These are phyloP conservation scores for Sorghum bicolor DNA, from an alignment of 176 grass and related monocot genomes.

Conservation along the genomic window DNA sequence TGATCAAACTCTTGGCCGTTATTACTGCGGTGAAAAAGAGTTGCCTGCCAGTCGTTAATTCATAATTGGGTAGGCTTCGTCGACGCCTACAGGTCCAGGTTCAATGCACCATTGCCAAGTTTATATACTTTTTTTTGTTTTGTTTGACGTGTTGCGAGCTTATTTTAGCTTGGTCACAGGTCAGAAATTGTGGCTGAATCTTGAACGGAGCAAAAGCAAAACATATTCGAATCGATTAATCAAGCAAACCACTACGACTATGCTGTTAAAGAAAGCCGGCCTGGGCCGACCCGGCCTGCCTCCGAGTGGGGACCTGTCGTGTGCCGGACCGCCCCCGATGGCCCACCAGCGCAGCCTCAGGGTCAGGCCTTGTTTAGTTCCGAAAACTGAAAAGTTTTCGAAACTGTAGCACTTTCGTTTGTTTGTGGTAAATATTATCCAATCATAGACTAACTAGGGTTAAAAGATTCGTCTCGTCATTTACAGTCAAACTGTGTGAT, in stretches of 20 bases:
- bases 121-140: not conserved
- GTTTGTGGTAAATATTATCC: too few species aligned
- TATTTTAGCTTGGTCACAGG: not conserved
- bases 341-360: not conserved
- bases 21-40: not conserved
- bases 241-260: not conserved
- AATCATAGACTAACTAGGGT: too few species aligned
- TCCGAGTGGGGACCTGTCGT: not conserved
- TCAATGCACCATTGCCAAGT: not conserved
- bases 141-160: not conserved
- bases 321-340: not conserved
- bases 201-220: not conserved
- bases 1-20: not conserved
- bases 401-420: too few species aligned
- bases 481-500: too few species aligned
- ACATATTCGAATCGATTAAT: not conserved
- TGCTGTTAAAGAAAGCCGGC: not conserved
- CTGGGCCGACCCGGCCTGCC: not conserved
- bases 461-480: too few species aligned
- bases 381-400: too few species aligned
- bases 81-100: not conserved
- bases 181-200: constrained; percentile 6
- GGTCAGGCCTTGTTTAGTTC: too few species aligned
- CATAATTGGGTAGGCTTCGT: not conserved
- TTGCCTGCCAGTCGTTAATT: not conserved